Evolutionary conservation across 306 rosid genomes (phyloP).

Genomic region (Biancaea sappan): DNA sequence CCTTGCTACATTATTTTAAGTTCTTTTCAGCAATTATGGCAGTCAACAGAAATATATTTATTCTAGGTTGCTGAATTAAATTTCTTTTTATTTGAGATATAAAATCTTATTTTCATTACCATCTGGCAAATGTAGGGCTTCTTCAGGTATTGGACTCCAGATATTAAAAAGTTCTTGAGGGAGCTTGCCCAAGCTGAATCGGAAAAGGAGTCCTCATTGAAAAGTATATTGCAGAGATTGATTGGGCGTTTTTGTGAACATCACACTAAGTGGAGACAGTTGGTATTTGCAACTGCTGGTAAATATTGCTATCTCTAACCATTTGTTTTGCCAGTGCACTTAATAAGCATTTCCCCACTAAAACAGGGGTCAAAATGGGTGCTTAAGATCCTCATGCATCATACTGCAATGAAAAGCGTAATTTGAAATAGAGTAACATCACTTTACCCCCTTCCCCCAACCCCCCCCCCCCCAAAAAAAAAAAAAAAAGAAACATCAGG

Average conservation of each 20-base stretch:
- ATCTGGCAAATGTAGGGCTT: constrained; percentile 70
- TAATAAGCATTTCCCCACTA: too few species aligned
- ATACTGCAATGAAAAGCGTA: too few species aligned
- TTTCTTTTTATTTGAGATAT: too few species aligned
- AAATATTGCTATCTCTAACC: constrained; percentile 12
- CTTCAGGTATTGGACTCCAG: constrained; percentile 91
- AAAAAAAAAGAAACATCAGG: too few species aligned
- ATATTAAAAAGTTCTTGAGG: constrained; percentile 57
- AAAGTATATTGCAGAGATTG: constrained; percentile 78
- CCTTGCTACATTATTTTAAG: too few species aligned
- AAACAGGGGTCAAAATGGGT: too few species aligned
- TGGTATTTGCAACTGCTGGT: constrained; percentile 88
- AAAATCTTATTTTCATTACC: constrained; percentile 29
- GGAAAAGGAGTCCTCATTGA: constrained; percentile 74
- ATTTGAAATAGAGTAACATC: too few species aligned
- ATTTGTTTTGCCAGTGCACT: constrained; percentile 31
- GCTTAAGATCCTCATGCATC: too few species aligned
- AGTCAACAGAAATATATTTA: not conserved
- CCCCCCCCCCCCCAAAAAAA: too few species aligned
- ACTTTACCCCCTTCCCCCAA: too few species aligned
- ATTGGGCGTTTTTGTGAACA: constrained; percentile 76
- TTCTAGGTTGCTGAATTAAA: too few species aligned
- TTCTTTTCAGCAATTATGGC: too few species aligned
- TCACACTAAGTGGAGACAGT: constrained; percentile 78
- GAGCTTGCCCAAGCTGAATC: constrained; percentile 78